Evolutionary conservation across 768 basidiomycete species (phyloP).

Genomic region (Agrocybe chaxingu): DNA sequence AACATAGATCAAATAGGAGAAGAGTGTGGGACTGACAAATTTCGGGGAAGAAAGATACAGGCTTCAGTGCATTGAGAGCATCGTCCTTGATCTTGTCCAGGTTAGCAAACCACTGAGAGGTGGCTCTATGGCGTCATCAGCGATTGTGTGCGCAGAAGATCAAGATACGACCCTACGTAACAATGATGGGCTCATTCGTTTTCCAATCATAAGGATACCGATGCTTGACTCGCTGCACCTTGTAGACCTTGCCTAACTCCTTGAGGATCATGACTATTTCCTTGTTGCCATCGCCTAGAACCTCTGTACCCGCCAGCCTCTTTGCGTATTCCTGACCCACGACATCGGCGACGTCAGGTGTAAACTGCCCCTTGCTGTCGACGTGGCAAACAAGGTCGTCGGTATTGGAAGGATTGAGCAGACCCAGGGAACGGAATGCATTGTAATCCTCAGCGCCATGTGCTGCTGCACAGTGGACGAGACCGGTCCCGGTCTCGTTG

Average conservation of each 20-base stretch:
- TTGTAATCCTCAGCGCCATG: slow-evolving; percentile 93
- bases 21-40: slow-evolving; percentile 45
- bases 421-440: slow-evolving; percentile 57
- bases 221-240: slow-evolving; percentile 73
- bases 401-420: slow-evolving; percentile 33
- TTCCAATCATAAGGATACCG: slow-evolving; percentile 97
- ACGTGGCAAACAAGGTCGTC: slow-evolving; percentile 76
- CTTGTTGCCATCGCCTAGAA: slow-evolving; percentile 69
- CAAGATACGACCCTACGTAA: slow-evolving; percentile 55
- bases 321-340: slow-evolving; percentile 46
- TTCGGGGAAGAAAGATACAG: slow-evolving; percentile 74
- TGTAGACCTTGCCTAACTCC: slow-evolving; percentile 53
- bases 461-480: slow-evolving; percentile 94
- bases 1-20: background rate
- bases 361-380: slow-evolving; percentile 72
- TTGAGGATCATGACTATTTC: slow-evolving; percentile 64
- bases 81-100: slow-evolving; percentile 77
- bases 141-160: background rate
- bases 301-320: slow-evolving; percentile 62
- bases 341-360: slow-evolving; percentile 50
- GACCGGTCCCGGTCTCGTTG: slow-evolving; percentile 84
- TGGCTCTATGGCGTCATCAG: slow-evolving; percentile 51
- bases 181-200: slow-evolving; percentile 88
- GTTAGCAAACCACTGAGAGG: slow-evolving; percentile 97
- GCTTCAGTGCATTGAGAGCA: slow-evolving; percentile 65